phyloP scores from a whole-genome alignment of 2,329 filamentous ascomycete species.

The Venturia carpophila region DNA sequence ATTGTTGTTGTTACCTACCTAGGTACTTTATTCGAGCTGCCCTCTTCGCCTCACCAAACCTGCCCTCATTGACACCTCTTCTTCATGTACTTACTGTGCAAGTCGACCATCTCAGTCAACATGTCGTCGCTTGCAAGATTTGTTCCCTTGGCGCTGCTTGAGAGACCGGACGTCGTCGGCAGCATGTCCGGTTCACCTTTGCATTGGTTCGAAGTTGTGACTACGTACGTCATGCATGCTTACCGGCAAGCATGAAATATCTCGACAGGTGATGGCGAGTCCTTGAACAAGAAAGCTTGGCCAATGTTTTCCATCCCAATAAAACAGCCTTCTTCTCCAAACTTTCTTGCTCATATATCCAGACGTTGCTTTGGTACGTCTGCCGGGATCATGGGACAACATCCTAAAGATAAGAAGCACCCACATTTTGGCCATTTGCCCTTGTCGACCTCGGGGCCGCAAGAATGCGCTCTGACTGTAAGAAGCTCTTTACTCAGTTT shows the following conservation, averaged over 20 bases:
- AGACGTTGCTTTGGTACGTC: neutral
- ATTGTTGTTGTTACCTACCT: too few species aligned
- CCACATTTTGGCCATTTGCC: conserved; percentile 16
- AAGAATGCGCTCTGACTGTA: conserved; percentile 17
- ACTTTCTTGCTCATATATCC: neutral
- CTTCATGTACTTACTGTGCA: too few species aligned
- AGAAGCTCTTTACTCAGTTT: neutral
- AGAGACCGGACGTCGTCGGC: neutral
- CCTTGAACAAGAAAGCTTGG: neutral
- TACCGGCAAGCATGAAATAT: neutral
- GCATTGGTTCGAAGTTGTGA: neutral
- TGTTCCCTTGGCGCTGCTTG: neutral
- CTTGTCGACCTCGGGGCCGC: conserved; percentile 18
- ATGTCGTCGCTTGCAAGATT: neutral
- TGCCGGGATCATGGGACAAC: neutral
- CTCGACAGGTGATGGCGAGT: neutral
- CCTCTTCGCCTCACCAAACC: too few species aligned
- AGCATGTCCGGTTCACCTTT: neutral
- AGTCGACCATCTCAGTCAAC: neutral
- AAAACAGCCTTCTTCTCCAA: neutral
- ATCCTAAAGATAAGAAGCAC: conserved; percentile 16
- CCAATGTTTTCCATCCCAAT: neutral
- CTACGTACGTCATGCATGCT: neutral
- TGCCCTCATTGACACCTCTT: too few species aligned
- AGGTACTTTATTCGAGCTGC: too few species aligned